Conservation (phyloP, 495 filamentous ascomycete genomes). For the Podospora anserina region DNA sequence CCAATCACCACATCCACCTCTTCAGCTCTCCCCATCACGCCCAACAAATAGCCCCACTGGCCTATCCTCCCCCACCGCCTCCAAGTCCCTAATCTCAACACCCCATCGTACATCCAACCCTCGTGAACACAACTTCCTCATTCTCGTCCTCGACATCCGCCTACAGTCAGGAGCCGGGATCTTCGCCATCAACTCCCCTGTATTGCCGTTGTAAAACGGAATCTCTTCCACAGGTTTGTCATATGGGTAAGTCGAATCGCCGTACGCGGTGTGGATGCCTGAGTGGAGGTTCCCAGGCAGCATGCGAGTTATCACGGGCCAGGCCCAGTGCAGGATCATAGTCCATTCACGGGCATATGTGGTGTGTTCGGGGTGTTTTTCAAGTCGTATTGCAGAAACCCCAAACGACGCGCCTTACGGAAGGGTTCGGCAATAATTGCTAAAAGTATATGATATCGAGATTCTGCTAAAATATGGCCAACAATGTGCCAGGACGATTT, state of each 20-base stretch:
- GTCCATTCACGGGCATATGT: constrained; percentile 20
- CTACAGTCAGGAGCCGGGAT: not conserved
- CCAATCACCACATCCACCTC: constrained; percentile 11
- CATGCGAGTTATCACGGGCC: constrained; percentile 13
- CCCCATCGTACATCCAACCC: constrained; percentile 13
- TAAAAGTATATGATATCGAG: too few relatives aligned
- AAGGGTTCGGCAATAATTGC: too few relatives aligned
- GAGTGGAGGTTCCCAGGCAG: constrained; percentile 10
- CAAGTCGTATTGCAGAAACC: too few relatives aligned
- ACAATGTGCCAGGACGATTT: too few relatives aligned
- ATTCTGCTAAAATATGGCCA: too few relatives aligned
- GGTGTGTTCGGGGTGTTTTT: too few relatives aligned
- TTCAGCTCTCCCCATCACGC: not conserved
- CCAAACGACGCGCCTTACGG: too few relatives aligned
- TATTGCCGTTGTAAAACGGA: constrained; percentile 12
- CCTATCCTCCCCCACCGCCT: not conserved
- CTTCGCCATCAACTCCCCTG: constrained; percentile 5
- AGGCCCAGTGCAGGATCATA: constrained; percentile 21
- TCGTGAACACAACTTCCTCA: not conserved
- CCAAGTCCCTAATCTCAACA: not conserved
- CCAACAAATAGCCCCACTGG: constrained; percentile 6
- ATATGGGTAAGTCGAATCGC: constrained; percentile 9
- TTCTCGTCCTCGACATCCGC: constrained; percentile 7
- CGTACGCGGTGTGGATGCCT: constrained; percentile 11
- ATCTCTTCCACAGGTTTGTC: constrained; percentile 5